Evolutionary conservation across 164 flowering plant species (phyloP).

Genomic region (Vitis amurensis): DNA sequence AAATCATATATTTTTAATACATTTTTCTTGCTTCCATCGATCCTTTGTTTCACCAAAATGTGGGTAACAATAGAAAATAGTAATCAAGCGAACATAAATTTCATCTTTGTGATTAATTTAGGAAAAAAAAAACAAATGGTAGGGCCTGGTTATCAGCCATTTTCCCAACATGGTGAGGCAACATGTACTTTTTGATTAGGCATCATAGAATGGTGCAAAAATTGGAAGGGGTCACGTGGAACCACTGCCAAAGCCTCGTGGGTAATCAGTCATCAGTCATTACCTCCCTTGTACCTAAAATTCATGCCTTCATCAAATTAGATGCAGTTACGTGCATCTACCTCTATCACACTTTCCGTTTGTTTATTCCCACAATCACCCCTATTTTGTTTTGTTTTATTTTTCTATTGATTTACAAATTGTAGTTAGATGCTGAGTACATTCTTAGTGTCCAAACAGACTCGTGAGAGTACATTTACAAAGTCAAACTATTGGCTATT

Average conservation of each 20-base stretch:
- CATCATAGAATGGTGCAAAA: background rate
- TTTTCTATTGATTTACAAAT: too few relatives aligned
- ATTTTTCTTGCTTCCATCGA: too few relatives aligned
- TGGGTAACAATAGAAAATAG: too few relatives aligned
- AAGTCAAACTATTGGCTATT: too few relatives aligned
- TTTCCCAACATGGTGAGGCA: background rate
- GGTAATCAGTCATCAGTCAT: background rate
- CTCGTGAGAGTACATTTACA: too few relatives aligned
- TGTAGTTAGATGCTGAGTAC: too few relatives aligned
- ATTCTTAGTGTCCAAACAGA: too few relatives aligned
- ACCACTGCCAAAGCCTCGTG: background rate
- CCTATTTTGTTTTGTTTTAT: background rate
- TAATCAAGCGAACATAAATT: too few relatives aligned
- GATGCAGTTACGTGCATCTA: background rate
- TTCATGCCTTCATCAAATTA: background rate
- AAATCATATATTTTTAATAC: too few relatives aligned
- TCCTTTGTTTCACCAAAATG: too few relatives aligned
- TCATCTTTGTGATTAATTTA: too few relatives aligned
- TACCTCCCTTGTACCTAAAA: background rate
- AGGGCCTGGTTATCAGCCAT: background rate
- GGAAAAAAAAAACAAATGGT: too few relatives aligned
- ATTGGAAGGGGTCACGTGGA: background rate
- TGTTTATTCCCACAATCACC: background rate
- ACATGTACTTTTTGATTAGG: background rate
- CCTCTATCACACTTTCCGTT: background rate